These are phyloP conservation scores for Hydrangea macrophylla DNA, from an alignment of 148 eudicot species.

Conservation along the genomic window DNA sequence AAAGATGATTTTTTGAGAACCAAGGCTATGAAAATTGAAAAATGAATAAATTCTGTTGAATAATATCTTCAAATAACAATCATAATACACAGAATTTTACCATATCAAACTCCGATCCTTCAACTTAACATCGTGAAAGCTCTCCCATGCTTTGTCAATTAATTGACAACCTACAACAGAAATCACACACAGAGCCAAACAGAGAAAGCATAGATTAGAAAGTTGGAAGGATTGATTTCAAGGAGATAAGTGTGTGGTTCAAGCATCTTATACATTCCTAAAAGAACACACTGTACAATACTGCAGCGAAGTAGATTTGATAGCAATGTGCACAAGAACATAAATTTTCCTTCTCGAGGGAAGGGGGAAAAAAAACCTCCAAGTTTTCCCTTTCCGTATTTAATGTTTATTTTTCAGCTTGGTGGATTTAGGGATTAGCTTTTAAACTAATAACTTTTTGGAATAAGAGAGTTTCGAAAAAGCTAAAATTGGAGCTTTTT, in stretches of 20 bases:
- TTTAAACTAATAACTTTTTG: no score
- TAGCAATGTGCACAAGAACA: neutral
- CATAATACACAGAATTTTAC: slow-evolving; percentile 33
- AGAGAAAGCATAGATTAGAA: neutral
- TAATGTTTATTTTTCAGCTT: no score
- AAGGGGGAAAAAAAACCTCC: no score
- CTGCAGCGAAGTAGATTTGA: neutral
- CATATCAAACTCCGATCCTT: slow-evolving; percentile 92
- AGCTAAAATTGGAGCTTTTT: no score
- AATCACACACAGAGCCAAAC: no score
- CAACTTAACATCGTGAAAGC: slow-evolving; percentile 89
- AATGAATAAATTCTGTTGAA: neutral
- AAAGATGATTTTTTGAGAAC: slow-evolving; percentile 1
- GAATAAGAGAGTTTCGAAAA: no score
- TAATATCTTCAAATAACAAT: neutral
- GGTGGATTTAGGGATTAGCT: no score
- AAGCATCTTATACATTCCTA: neutral
- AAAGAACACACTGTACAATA: neutral
- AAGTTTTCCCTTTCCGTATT: no score
- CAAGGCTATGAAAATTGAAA: neutral
- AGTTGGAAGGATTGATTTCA: neutral
- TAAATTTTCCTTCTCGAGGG: neutral
- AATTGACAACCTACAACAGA: slow-evolving; percentile 67
- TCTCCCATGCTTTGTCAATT: slow-evolving; percentile 93
- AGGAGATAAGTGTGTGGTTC: neutral